phyloP scores from a whole-genome alignment of 305 asterid genomes.

The Nicotiana rustica region DNA sequence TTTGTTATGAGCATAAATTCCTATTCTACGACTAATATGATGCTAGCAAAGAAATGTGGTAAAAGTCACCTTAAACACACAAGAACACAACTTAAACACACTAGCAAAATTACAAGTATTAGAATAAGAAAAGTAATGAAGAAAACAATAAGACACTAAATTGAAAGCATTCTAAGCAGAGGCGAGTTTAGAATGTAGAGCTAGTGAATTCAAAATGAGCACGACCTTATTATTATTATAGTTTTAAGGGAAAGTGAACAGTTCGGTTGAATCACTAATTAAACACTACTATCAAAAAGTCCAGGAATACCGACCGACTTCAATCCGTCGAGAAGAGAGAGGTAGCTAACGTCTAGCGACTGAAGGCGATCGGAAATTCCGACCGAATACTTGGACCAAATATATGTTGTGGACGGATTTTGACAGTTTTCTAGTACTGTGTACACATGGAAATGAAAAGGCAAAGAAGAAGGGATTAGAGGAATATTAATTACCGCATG shows the following conservation, averaged over 20 bases:
- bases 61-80: neutral
- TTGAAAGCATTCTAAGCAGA: neutral
- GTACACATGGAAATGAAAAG: neutral
- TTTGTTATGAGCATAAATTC: neutral
- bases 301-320: no score
- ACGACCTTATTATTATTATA: neutral
- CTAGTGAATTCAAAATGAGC: neutral
- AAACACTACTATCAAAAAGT: no score
- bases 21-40: neutral
- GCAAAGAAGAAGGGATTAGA: neutral
- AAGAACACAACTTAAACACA: neutral
- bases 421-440: no score
- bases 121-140: neutral
- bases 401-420: no score
- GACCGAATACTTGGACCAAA: no score
- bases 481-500: constrained; percentile 57
- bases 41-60: neutral
- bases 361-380: no score
- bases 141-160: neutral
- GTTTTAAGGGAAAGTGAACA: no score
- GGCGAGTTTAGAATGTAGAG: neutral
- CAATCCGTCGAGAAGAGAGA: no score
- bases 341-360: no score
- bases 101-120: neutral
- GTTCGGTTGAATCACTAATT: neutral